phyloP scores from a whole-genome alignment of 129 eudicot genomes.

The Flaveria ramosissima region DNA sequence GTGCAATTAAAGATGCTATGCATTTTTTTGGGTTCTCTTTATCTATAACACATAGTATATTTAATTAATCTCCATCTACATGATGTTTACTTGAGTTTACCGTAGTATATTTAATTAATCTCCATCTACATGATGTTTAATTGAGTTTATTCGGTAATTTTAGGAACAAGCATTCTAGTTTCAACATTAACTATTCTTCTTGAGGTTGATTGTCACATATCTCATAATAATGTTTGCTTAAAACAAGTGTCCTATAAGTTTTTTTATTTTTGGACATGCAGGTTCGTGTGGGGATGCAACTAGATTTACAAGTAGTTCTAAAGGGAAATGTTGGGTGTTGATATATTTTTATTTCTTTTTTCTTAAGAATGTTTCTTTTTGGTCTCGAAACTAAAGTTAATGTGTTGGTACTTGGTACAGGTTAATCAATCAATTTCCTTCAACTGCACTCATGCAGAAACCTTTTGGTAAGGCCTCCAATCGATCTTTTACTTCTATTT shows the following conservation, averaged over 20 bases:
- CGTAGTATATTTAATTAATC: too few relatives aligned
- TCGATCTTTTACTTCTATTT: too few relatives aligned
- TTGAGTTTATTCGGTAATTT: too few relatives aligned
- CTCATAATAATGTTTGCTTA: background rate
- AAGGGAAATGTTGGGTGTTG: conserved; percentile 61
- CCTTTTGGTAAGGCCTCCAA: too few relatives aligned
- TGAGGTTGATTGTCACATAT: conserved; percentile 45
- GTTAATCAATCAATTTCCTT: too few relatives aligned
- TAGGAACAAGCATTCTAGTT: too few relatives aligned
- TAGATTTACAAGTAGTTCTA: conserved; percentile 73
- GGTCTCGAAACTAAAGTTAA: too few relatives aligned
- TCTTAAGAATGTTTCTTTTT: background rate
- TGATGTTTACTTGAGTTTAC: conserved; percentile 13
- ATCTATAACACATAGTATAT: background rate
- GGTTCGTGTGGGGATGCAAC: conserved; percentile 89
- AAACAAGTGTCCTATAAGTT: background rate
- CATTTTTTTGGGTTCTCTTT: too few relatives aligned
- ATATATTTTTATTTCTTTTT: background rate
- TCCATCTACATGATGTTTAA: conserved; percentile 63
- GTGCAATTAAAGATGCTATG: background rate
- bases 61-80: background rate
- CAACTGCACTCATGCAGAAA: too few relatives aligned
- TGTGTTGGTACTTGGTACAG: too few relatives aligned
- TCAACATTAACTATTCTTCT: conserved; percentile 76
- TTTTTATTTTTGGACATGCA: conserved; percentile 23